These are phyloP conservation scores for Salix viminalis DNA, from an alignment of 345 rosid genomes.

Conservation along the genomic window DNA sequence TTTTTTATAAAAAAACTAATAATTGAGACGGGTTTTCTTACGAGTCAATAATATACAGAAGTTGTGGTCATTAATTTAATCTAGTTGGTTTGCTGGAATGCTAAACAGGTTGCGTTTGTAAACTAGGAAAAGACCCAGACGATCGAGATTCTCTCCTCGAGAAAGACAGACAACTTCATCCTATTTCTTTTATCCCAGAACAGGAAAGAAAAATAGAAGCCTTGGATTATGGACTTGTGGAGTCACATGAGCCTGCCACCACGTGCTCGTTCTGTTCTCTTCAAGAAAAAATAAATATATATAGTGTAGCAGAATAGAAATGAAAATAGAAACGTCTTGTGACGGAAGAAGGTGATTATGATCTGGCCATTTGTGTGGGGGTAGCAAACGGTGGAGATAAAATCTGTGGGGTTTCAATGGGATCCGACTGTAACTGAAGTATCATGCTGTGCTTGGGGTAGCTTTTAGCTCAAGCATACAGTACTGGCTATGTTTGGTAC, in stretches of 20 bases:
- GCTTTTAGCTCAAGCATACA: not conserved
- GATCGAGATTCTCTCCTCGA: constrained; percentile 13
- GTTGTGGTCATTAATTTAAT: too few relatives aligned
- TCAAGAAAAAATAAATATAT: not conserved
- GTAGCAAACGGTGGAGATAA: not conserved
- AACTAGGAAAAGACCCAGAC: not conserved
- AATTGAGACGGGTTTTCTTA: too few relatives aligned
- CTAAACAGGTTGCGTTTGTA: too few relatives aligned
- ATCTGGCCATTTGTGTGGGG: constrained; percentile 3
- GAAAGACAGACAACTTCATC: constrained; percentile 12
- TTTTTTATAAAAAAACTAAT: too few relatives aligned
- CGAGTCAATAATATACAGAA: too few relatives aligned
- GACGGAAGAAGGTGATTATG: not conserved
- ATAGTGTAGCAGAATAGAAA: too few relatives aligned
- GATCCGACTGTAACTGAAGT: constrained; percentile 7
- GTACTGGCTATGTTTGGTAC: not conserved
- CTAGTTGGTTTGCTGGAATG: too few relatives aligned
- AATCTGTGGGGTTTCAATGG: not conserved
- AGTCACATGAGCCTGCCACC: not conserved
- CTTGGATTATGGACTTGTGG: constrained; percentile 16
- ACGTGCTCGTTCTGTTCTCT: constrained; percentile 18
- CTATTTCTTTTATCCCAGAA: not conserved
- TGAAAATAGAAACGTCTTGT: too few relatives aligned
- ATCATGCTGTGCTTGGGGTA: not conserved
- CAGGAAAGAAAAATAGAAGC: constrained; percentile 23